Evolutionary conservation across 495 filamentous ascomycete genomes (phyloP), one percentile per base, ranked within the genome.

Genomic region (Filosporella fistucella): DNA sequence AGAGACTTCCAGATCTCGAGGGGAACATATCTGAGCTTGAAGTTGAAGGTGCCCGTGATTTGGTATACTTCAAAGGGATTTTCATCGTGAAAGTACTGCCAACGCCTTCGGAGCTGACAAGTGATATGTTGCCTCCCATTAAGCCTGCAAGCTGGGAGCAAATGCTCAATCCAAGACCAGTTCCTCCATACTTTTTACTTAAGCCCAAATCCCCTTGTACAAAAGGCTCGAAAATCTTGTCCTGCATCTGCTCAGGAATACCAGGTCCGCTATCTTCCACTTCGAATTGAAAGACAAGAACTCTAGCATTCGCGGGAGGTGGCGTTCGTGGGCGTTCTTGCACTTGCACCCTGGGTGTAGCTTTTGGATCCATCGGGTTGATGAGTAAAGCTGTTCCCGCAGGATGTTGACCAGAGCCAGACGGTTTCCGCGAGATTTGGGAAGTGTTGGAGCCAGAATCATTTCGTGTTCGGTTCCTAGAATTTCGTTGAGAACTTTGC

Each of bases 171-270:
- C 91, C 91, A 6, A 96, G 68, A n/a, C 91, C 91, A 6, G 91
- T 95, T 12, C 91, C 91, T 18, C 88, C 89, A 59, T 84, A 93
- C 52, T 91, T 94, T 61, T 89, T 94, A 64, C 83, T 91, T 17
- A 96, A 68, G 2, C 88, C 84, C 9, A 93, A 68, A 60, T 96
- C 90, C 1, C 88, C 91, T 64, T 96, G 91, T 8, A 96, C 84
- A 56, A 96, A 96, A 0, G 90, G 91, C 60, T 96, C 90, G 66
- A 96, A 96, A 21, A 96, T 86, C 51, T 80, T 78, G 47, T 85
- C 67, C 50, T 88, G 88, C 45, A 91, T 76, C 39, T 80, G 65
- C 20, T 78, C 75, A 0, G 89, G 83, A 48, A 96, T 94, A n/a
- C 91, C 91, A 3, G 89, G 91, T 0, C 91, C 91, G 8, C 85